Evolutionary conservation across 345 rosid genomes (phyloP).

Genomic region (Erucastrum elatum): DNA sequence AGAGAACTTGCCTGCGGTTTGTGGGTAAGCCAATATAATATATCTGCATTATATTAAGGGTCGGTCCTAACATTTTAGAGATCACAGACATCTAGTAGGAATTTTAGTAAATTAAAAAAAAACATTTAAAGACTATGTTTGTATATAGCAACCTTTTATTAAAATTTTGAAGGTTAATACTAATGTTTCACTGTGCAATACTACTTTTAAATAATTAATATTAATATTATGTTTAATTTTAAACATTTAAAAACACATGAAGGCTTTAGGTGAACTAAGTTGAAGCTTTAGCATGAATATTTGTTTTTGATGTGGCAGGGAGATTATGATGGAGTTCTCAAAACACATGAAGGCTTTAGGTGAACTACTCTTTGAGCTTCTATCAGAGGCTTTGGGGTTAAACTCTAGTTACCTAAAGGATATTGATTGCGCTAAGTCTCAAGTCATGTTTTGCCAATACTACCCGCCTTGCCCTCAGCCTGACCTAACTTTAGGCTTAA

Average conservation of each 20-base stretch:
- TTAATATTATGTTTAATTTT: too few relatives aligned
- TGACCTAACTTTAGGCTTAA: slow-evolving; percentile 49
- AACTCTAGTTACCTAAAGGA: slow-evolving; percentile 41
- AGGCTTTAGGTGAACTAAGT: too few relatives aligned
- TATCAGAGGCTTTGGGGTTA: slow-evolving; percentile 60
- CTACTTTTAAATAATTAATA: too few relatives aligned
- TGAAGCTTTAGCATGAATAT: background rate
- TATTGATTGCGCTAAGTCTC: slow-evolving; percentile 47
- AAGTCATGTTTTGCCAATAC: slow-evolving; percentile 43
- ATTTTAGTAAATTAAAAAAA: too few relatives aligned
- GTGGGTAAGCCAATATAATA: slow-evolving; percentile 35
- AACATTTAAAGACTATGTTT: too few relatives aligned
- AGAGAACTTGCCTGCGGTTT: slow-evolving; percentile 42
- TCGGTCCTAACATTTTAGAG: too few relatives aligned
- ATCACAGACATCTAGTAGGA: too few relatives aligned
- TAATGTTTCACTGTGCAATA: too few relatives aligned
- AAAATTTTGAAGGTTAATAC: too few relatives aligned
- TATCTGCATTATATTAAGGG: too few relatives aligned
- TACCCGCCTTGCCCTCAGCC: slow-evolving; percentile 65
- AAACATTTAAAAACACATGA: too few relatives aligned
- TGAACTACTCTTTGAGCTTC: slow-evolving; percentile 46
- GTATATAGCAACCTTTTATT: too few relatives aligned
- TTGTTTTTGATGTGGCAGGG: slow-evolving; percentile 35
- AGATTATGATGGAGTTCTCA: slow-evolving; percentile 45
- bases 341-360: slow-evolving; percentile 40